Evolutionary conservation across 2,329 filamentous ascomycete genomes (phyloP).

Genomic region (Epichloe typhina): DNA sequence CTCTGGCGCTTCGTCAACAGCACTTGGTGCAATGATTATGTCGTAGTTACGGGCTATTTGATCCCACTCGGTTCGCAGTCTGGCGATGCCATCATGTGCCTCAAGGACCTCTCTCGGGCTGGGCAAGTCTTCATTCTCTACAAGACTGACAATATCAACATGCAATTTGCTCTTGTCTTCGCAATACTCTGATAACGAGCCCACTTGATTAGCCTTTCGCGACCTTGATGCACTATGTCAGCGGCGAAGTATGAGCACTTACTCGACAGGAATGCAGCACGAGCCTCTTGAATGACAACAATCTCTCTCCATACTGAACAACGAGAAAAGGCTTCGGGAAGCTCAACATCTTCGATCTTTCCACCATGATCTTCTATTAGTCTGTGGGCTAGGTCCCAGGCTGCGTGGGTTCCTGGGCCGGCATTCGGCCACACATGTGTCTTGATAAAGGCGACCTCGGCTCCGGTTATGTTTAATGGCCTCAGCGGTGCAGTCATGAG

Average conservation of each 20-base stretch:
- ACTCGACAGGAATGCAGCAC: conserved; percentile 8
- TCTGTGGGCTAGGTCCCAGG: conserved; percentile 26
- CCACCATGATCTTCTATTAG: conserved; percentile 35
- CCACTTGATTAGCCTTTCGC: not conserved
- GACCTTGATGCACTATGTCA: not conserved
- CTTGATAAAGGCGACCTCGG: conserved; percentile 40
- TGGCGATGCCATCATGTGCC: conserved; percentile 39
- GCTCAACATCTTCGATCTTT: conserved; percentile 38
- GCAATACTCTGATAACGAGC: conserved; percentile 40
- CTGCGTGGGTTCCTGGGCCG: conserved; percentile 28
- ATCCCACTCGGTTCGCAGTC: conserved; percentile 41
- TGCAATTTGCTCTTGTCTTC: conserved; percentile 33
- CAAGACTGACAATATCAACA: conserved; percentile 30
- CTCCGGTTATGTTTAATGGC: conserved; percentile 26
- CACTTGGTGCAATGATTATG: conserved; percentile 45
- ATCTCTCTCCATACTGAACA: conserved; percentile 33
- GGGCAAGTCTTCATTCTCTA: conserved; percentile 32
- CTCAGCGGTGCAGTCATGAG: conserved; percentile 20
- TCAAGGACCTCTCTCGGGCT: conserved; percentile 35
- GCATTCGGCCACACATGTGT: conserved; percentile 38
- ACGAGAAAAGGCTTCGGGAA: conserved; percentile 34
- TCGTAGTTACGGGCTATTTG: conserved; percentile 35
- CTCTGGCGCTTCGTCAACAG: conserved; percentile 43
- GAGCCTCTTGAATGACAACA: conserved; percentile 5
- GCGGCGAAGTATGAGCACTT: not conserved